These are phyloP conservation scores for Haplosporangium sp. DNA, from an alignment of 371 early-diverging fungal genomes.

Conservation along the genomic window DNA sequence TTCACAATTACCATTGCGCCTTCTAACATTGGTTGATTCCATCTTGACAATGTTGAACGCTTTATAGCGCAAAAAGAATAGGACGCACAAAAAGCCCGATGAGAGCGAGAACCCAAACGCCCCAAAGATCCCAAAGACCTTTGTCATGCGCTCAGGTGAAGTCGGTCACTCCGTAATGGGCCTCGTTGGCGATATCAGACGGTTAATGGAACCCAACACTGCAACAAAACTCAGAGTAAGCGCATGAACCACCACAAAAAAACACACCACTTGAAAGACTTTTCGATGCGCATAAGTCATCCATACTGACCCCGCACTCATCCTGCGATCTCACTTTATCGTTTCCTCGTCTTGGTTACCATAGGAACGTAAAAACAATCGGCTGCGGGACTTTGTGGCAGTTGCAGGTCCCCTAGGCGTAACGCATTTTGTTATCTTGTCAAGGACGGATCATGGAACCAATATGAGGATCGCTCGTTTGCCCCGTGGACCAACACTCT, in stretches of 20 bases:
- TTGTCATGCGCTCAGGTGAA: slow-evolving; percentile 93
- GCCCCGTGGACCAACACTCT: slow-evolving; percentile 95
- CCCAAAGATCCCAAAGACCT: slow-evolving; percentile 82
- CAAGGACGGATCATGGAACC: slow-evolving; percentile 83
- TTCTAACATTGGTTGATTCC: background rate
- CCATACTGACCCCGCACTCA: background rate
- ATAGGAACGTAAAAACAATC: slow-evolving; percentile 90
- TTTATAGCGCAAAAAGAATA: slow-evolving; percentile 43
- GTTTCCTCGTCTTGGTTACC: background rate
- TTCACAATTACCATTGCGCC: background rate
- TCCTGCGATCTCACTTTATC: background rate
- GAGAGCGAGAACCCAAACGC: slow-evolving; percentile 59
- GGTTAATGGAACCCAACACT: slow-evolving; percentile 94
- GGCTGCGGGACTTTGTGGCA: slow-evolving; percentile 91
- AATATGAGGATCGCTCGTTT: slow-evolving; percentile 89
- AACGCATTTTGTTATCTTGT: slow-evolving; percentile 90
- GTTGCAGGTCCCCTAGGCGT: slow-evolving; percentile 91
- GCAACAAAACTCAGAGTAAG: slow-evolving; percentile 78
- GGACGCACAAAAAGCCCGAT: slow-evolving; percentile 52
- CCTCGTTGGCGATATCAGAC: slow-evolving; percentile 88
- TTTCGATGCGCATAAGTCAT: background rate
- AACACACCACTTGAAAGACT: background rate
- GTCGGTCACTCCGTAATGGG: slow-evolving; percentile 79
- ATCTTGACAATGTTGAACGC: background rate
- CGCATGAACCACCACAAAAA: background rate